These are phyloP conservation scores for Emmonsiellopsis sp. DNA, from an alignment of 2,329 filamentous ascomycete species.

Conservation along the genomic window DNA sequence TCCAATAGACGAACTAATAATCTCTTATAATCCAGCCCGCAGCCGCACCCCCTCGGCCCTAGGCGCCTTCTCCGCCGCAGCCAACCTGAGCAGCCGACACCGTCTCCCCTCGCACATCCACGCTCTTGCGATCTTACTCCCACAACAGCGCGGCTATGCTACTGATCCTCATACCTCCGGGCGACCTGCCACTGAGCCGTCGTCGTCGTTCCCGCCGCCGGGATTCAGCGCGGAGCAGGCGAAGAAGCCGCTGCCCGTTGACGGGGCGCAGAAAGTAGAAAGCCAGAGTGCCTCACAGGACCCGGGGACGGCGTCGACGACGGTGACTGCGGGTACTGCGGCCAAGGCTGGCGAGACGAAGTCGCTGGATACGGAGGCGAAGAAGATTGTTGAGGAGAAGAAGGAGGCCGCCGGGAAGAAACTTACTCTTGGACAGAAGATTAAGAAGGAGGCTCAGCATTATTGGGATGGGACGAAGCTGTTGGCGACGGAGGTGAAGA, in stretches of 20 bases:
- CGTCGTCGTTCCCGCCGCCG: constrained; percentile 58
- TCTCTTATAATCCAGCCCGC: constrained; percentile 17
- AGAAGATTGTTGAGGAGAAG: constrained; percentile 52
- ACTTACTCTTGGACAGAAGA: constrained; percentile 77
- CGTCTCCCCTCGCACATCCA: constrained; percentile 42
- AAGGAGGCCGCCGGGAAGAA: constrained; percentile 63
- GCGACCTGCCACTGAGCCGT: constrained; percentile 25
- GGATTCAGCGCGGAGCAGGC: constrained; percentile 87
- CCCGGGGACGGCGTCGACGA: constrained; percentile 9
- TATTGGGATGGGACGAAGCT: constrained; percentile 99
- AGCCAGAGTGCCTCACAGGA: background rate
- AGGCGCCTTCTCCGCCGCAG: constrained; percentile 23
- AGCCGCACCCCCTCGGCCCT: constrained; percentile 22
- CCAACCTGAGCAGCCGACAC: constrained; percentile 23
- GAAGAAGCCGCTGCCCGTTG: constrained; percentile 61
- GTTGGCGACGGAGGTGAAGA: constrained; percentile 81
- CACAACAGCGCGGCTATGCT: constrained; percentile 40
- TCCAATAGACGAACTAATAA: background rate
- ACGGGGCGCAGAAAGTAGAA: constrained; percentile 3
- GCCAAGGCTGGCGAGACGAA: constrained; percentile 21
- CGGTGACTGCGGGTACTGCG: constrained; percentile 21
- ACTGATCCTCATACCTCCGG: constrained; percentile 49
- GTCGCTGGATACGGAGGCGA: constrained; percentile 25
- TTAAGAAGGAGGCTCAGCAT: constrained; percentile 87
- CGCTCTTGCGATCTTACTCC: constrained; percentile 49